These are phyloP conservation scores for Piromyces finnis DNA, from an alignment of 192 early-diverging fungal genomes.

Conservation along the genomic window DNA sequence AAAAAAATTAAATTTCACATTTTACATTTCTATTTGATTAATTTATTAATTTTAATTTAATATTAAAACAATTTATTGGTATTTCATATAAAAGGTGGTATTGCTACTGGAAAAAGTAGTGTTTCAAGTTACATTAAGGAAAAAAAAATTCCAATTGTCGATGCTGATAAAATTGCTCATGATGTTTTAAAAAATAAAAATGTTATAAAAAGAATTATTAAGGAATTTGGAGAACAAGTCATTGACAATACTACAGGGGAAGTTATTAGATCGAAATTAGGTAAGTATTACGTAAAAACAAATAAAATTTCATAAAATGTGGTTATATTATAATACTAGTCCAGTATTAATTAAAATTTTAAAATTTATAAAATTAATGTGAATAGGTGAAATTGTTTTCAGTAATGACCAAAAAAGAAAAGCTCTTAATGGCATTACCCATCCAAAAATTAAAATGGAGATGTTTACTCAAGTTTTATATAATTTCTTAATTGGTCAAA, in stretches of 20 bases:
- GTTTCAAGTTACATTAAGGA: slow-evolving; percentile 39
- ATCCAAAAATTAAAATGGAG: slow-evolving; percentile 70
- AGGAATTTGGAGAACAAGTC: slow-evolving; percentile 48
- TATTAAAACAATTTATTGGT: too few relatives aligned
- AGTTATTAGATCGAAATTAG: not conserved
- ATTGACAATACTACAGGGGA: slow-evolving; percentile 1
- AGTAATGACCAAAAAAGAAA: slow-evolving; percentile 46
- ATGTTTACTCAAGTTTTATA: slow-evolving; percentile 49
- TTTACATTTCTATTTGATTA: too few relatives aligned
- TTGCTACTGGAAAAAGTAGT: slow-evolving; percentile 47
- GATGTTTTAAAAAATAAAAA: slow-evolving; percentile 58
- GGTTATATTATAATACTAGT: too few relatives aligned
- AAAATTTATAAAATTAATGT: too few relatives aligned
- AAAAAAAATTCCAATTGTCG: slow-evolving; percentile 55
- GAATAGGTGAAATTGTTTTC: slow-evolving; percentile 54
- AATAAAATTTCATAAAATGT: too few relatives aligned
- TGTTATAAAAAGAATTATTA: slow-evolving; percentile 51
- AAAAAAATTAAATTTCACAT: too few relatives aligned
- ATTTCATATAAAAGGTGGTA: slow-evolving; percentile 44
- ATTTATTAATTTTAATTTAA: too few relatives aligned
- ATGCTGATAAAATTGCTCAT: slow-evolving; percentile 79
- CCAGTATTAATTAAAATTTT: too few relatives aligned
- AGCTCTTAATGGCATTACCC: slow-evolving; percentile 63
- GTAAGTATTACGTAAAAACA: too few relatives aligned
- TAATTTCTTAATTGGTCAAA: slow-evolving; percentile 47